Evolutionary conservation across 2,329 filamentous ascomycete genomes (phyloP), one percentile per base, ranked within the genome.

Genomic region (Westerdykella aurantiaca): DNA sequence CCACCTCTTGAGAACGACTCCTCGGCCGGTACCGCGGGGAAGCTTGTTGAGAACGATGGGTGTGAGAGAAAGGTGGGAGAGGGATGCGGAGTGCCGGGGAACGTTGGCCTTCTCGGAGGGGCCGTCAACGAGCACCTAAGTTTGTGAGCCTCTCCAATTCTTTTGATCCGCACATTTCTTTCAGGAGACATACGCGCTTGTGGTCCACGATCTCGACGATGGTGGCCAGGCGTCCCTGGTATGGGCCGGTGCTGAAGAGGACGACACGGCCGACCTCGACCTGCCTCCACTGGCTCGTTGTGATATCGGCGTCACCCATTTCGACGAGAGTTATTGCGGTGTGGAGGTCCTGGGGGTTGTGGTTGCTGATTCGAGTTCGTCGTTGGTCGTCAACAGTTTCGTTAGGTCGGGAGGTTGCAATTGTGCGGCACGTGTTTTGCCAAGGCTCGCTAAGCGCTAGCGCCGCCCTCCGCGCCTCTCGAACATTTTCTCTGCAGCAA

Each of bases 171-270:
- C 16, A 16, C 29, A 35, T 31, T 43, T 14, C 21, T 2, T 21
- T 47, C 49, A 46, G 41, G 39, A 43, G 70, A 88, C 93, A 72
- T 95, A 98, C 93, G 78, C 93, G 89, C 83, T 95, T 96, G 86
- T 98, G 91, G 79, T 98, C 93, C 78, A 98, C 93, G 76, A 98
- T 97, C 84, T 98, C 91, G 76, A 95, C 89, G 69, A 98, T 91
- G 67, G 84, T 79, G 68, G 90, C 94, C 66, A 97, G 82, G 72
- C 87, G 87, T 78, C 90, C 90, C 63, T 79, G 77, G 78, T 77
- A 86, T 65, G 84, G 83, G 69, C 89, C 86, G 70, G 81, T 77
- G 74, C 88, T 85, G 78, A 97, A 84, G 73, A 95, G 83, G 72
- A 95, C 85, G 70, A 98, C 83, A 72, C 93, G 89, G 83, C 93